Base-by-base conservation (phyloP, 2,329 filamentous ascomycete species). In the Colletotrichum sp. region DNA sequence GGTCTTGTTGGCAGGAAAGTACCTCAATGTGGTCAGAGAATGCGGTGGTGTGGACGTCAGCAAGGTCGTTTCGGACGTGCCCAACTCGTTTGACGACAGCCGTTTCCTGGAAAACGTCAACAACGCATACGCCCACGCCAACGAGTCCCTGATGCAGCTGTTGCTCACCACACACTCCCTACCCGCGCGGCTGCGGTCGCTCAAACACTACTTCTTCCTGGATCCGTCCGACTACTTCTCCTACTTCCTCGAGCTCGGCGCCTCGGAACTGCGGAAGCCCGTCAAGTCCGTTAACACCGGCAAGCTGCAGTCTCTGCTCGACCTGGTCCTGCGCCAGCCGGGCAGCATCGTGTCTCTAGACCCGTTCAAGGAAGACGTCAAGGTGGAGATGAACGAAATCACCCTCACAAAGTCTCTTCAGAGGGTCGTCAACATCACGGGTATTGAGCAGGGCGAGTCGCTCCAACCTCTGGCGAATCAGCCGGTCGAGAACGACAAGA, bases 191-290 rank as follows among this genome's bases (percentile, higher is more conserved):
- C 89, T 99, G 72, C 92, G 94, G 61, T 98, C 96, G 16, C 88
- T 99, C 52, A 99, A 99, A 84, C 97, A 99, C 85, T 99, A 99
- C 87, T 99, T 98, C 88, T 99, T 99, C 88, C 93, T 99, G 77
- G 96, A 98, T 80, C 94, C 96, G 10, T 98, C 97, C 39, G 97
- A 99, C 84, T 99, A 98, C 87, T 98, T 99, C 85, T 96, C 96
- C 4, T 98, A 98, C 85, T 99, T 99, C 84, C 92, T 99, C 75
- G 97, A 99, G 82, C 92, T 99, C 25, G 93, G 95, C 70, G 90
- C 94, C 34, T 96, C 96, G 2, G 97, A 99, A 85, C 89, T 99
- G 74, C 94, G 95, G 80, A 98, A 98, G 83, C 94, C 94, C 36
- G 95, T 96, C 74, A 95, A 95, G 82, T 91, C 91, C 70, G 96